Evolutionary conservation across 345 rosid species (phyloP).

Genomic region (Populus ilicifolia): DNA sequence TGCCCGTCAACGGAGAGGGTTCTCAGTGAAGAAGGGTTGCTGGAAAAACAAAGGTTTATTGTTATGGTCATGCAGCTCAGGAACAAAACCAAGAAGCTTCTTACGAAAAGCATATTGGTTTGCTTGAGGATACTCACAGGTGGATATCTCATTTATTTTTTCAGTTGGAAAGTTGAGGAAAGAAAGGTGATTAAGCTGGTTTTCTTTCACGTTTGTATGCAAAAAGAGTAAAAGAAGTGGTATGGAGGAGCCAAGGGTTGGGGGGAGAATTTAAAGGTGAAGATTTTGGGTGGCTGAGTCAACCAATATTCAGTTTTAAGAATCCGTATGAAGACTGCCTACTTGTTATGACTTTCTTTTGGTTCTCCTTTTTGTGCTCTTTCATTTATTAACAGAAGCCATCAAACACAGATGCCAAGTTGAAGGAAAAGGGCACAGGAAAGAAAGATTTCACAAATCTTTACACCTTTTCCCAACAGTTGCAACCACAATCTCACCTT

Average conservation of each 20-base stretch:
- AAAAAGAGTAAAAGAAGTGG: conserved; percentile 23
- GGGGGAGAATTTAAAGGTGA: conserved; percentile 53
- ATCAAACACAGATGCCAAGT: conserved; percentile 49
- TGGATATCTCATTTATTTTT: conserved; percentile 39
- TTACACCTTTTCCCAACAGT: conserved; percentile 72
- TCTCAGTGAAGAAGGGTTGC: conserved; percentile 55
- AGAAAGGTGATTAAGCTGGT: conserved; percentile 27
- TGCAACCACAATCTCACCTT: conserved; percentile 57
- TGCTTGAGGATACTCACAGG: conserved; percentile 36
- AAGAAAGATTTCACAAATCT: conserved; percentile 79
- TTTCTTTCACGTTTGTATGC: conserved; percentile 13
- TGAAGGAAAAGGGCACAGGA: conserved; percentile 56
- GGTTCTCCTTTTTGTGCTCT: conserved; percentile 35
- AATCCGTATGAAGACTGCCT: conserved; percentile 68
- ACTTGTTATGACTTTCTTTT: conserved; percentile 44
- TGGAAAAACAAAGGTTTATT: conserved; percentile 57
- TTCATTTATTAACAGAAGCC: conserved; percentile 45
- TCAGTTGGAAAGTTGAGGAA: conserved; percentile 16
- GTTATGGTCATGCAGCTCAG: conserved; percentile 56
- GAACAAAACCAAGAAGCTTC: conserved; percentile 56
- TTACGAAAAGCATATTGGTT: conserved; percentile 44
- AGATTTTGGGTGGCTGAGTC: conserved; percentile 50
- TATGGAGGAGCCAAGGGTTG: conserved; percentile 32
- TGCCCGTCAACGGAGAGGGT: conserved; percentile 64
- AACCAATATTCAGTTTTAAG: conserved; percentile 49